Evolutionary conservation across 1,139 yeast genomes (phyloP).

Genomic region (Kurtzmaniella quercitrusa): DNA sequence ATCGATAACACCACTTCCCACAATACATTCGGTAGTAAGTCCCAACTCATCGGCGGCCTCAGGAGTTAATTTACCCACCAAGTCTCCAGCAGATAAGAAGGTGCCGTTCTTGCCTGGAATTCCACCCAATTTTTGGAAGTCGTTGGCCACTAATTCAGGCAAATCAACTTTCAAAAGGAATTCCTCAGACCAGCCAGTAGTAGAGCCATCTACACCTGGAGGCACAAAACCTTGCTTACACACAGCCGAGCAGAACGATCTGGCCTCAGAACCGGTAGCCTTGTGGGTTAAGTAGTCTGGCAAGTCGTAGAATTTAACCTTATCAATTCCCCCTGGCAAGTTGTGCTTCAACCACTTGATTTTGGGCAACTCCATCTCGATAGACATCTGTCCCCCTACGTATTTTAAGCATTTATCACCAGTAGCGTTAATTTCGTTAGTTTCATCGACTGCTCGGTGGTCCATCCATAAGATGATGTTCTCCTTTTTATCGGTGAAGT

Average conservation of each 20-base stretch:
- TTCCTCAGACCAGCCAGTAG: constrained; percentile 85
- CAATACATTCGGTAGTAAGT: constrained; percentile 70
- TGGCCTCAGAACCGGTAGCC: constrained; percentile 82
- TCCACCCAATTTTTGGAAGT: constrained; percentile 82
- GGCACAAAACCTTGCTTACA: constrained; percentile 97
- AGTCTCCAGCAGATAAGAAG: constrained; percentile 83
- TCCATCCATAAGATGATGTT: constrained; percentile 97
- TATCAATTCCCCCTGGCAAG: constrained; percentile 61
- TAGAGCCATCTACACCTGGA: constrained; percentile 79
- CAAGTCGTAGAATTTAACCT: constrained; percentile 84
- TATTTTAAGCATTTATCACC: constrained; percentile 76
- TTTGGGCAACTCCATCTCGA: constrained; percentile 97
- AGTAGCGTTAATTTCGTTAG: constrained; percentile 74
- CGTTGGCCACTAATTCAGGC: constrained; percentile 71
- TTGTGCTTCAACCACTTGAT: constrained; percentile 93
- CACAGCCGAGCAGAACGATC: constrained; percentile 85
- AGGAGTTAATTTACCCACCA: constrained; percentile 66
- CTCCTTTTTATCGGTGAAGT: constrained; percentile 65
- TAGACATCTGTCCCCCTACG: constrained; percentile 97
- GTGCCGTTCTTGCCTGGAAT: constrained; percentile 66
- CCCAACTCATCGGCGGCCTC: constrained; percentile 83
- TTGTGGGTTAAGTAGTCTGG: constrained; percentile 87
- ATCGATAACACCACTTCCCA: constrained; percentile 94
- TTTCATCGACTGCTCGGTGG: constrained; percentile 90
- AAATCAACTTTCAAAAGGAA: constrained; percentile 67